Evolutionary conservation across 2,329 filamentous ascomycete genomes (phyloP).

Genomic region (Fusarium sp.): DNA sequence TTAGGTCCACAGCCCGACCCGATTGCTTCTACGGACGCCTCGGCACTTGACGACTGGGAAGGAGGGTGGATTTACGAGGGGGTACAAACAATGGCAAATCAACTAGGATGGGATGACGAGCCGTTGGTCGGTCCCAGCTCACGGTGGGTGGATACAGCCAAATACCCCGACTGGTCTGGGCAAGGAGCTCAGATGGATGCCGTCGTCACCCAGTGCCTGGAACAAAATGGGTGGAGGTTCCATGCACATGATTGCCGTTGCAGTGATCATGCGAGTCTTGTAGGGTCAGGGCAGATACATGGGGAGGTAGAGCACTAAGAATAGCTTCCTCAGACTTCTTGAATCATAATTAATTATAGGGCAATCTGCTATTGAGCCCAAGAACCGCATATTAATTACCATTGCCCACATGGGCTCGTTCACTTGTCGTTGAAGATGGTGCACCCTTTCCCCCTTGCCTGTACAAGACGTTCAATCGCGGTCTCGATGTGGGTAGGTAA

Average conservation of each 20-base stretch:
- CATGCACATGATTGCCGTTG: background rate
- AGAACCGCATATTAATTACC: too few relatives aligned
- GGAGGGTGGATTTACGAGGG: background rate
- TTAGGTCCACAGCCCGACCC: conserved; percentile 11
- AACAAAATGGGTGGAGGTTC: background rate
- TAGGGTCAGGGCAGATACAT: background rate
- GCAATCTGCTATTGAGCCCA: too few relatives aligned
- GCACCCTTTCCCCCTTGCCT: too few relatives aligned
- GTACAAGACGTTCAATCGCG: too few relatives aligned
- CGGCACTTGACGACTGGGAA: background rate
- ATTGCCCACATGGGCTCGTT: too few relatives aligned
- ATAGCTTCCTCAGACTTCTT: background rate
- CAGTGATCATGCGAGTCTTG: background rate
- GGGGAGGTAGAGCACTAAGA: background rate
- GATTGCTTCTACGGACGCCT: background rate
- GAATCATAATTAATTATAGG: background rate
- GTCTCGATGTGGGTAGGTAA: too few relatives aligned
- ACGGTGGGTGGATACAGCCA: background rate
- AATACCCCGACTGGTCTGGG: conserved; percentile 1
- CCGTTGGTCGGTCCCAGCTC: conserved; percentile 1
- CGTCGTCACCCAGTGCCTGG: background rate
- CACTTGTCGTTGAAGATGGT: too few relatives aligned
- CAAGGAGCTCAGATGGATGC: background rate
- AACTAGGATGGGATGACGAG: background rate
- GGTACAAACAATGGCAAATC: background rate